These are phyloP conservation scores for Ochetophila trinervis DNA, from an alignment of 306 rosid species.

Conservation along the genomic window DNA sequence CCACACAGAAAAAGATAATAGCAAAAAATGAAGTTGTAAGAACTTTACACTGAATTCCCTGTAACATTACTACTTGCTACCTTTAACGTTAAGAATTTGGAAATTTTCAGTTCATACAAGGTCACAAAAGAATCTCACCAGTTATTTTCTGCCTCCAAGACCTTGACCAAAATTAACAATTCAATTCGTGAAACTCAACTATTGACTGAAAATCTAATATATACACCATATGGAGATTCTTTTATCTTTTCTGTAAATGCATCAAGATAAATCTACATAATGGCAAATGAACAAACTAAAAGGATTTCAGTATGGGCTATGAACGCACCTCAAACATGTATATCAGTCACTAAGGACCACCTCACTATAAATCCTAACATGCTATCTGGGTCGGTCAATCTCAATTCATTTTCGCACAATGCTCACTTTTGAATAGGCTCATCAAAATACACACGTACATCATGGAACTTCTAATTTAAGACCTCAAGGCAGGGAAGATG, in stretches of 20 bases:
- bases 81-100: not conserved
- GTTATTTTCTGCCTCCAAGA: conserved; percentile 20
- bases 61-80: conserved; percentile 15
- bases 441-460: not conserved
- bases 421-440: not conserved
- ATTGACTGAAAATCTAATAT: conserved; percentile 8
- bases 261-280: not conserved
- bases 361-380: no score
- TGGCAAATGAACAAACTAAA: not conserved
- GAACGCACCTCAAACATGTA: no score
- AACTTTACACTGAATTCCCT: not conserved
- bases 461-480: not conserved
- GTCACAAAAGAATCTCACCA: conserved; percentile 7
- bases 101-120: not conserved
- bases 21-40: conserved; percentile 4
- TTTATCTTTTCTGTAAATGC: conserved; percentile 5
- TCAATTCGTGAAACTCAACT: conserved; percentile 11
- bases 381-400: not conserved
- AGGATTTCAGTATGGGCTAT: not conserved
- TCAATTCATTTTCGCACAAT: not conserved
- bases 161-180: conserved; percentile 20
- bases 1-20: not conserved
- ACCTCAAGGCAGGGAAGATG: not conserved
- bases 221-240: not conserved
- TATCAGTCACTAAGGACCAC: no score